Conservation (phyloP, 1,284 basidiomycete genomes). For the Hortiboletus rubellus region DNA sequence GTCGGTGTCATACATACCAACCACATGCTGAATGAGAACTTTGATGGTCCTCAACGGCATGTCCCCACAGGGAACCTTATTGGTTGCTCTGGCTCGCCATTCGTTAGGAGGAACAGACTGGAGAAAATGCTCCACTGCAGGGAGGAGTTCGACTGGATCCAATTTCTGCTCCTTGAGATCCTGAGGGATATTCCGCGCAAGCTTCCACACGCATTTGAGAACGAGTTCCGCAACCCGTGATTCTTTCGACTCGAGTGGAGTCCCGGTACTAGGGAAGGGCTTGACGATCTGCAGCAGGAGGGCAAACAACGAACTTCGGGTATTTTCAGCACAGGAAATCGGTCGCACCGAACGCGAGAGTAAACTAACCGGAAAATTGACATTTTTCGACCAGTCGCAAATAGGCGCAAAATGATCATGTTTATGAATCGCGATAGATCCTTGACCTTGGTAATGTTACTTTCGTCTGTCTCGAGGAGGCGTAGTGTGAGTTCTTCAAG, state of each 20-base stretch:
- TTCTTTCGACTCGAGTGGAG: conserved; percentile 69
- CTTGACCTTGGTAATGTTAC: conserved; percentile 70
- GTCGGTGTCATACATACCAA: conserved; percentile 60
- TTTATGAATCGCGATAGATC: conserved; percentile 96
- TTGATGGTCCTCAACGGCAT: conserved; percentile 98
- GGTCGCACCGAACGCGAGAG: conserved; percentile 1
- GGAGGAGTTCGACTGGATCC: conserved; percentile 86
- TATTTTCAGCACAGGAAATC: conserved; percentile 4
- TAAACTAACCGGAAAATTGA: conserved; percentile 84
- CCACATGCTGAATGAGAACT: conserved; percentile 94
- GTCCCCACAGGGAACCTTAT: conserved; percentile 92
- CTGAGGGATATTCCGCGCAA: conserved; percentile 91
- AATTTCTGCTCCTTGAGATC: conserved; percentile 81
- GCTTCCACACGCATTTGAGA: conserved; percentile 98
- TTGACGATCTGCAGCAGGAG: conserved; percentile 87
- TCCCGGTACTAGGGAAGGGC: conserved; percentile 76
- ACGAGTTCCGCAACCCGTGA: conserved; percentile 95
- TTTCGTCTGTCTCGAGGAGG: conserved; percentile 90
- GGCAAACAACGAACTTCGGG: conserved; percentile 69
- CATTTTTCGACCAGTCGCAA: conserved; percentile 90
- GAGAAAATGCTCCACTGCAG: conserved; percentile 93
- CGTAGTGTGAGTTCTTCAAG: conserved; percentile 88
- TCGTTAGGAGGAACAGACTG: conserved; percentile 94
- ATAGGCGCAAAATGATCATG: conserved; percentile 93
- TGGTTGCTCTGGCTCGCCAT: conserved; percentile 89